These are phyloP conservation scores for Ogataea glucozyma DNA, from an alignment of 805 yeast genomes.

Conservation along the genomic window DNA sequence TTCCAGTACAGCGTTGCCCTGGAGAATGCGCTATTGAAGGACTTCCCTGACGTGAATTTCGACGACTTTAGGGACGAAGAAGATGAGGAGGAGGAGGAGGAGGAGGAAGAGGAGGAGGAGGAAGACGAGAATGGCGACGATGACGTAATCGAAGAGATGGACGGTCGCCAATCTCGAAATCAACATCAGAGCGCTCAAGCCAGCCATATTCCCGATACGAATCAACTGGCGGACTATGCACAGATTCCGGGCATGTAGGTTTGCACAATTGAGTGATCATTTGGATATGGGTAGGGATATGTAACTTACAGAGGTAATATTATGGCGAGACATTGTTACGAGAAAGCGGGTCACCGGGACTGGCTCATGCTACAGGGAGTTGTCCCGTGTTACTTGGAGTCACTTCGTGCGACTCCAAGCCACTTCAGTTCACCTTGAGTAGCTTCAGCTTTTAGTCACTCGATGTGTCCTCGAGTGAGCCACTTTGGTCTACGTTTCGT, in stretches of 20 bases:
- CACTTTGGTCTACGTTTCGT: too few relatives aligned
- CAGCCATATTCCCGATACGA: constrained; percentile 1
- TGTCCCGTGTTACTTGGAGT: too few relatives aligned
- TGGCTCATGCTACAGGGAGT: too few relatives aligned
- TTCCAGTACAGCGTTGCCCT: constrained; percentile 11
- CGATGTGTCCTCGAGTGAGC: too few relatives aligned
- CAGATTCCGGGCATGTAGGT: constrained; percentile 1
- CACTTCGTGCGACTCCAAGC: too few relatives aligned
- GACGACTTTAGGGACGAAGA: constrained; percentile 1
- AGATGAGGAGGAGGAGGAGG: not conserved
- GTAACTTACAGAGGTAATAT: too few relatives aligned
- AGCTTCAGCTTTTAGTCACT: too few relatives aligned
- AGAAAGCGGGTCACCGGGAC: too few relatives aligned
- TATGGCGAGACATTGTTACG: too few relatives aligned
- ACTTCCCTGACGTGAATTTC: constrained; percentile 12
- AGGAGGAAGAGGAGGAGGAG: not conserved
- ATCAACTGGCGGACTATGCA: constrained; percentile 1
- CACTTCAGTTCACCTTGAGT: too few relatives aligned
- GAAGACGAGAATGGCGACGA: constrained; percentile 5
- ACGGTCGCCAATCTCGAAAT: constrained; percentile 4
- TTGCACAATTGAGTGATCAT: not conserved
- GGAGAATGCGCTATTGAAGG: constrained; percentile 6
- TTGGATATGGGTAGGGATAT: too few relatives aligned
- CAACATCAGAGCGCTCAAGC: not conserved
- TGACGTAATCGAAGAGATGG: constrained; percentile 3